Base-by-base conservation (phyloP, 192 early-diverging fungal genomes). In the Diversispora epigaea region DNA sequence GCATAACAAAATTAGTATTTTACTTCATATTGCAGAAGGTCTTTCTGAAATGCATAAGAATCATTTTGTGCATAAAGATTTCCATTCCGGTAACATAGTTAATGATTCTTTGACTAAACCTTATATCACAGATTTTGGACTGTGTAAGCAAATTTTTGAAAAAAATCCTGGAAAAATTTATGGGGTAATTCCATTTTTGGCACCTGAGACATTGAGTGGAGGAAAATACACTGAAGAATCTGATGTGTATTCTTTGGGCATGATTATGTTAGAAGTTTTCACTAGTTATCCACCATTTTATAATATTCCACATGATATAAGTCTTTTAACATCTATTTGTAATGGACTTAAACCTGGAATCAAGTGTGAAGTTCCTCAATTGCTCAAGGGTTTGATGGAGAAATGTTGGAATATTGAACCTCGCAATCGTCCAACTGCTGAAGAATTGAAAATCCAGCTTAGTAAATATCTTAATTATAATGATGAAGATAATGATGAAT, bases 51-150 rank as follows among this genome's bases (percentile, higher is more conserved):
- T 80, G 3, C 80, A 84, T 49, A 76, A 81, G 43, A 73, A 73
- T n/a, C 76, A 76, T 0, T 76, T 84, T 32, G 68, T 79, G 10
- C 82, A 81, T 70, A 71, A 80, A n/a, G 82, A 81, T 66, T 62
- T 84, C 1, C 82, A 84, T 74, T 79, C 71, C 52, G 80, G 78
- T 22, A 84, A 84, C 54, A 81, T 84, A 17, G 64, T 81, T 77
- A 82, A 77, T 45, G 68, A 71, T 54, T 6, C 25, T 57, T 10
- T 4, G 9, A 21, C n/a, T 21, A 25, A 12, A 49, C 68, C 73
- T 58, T 56, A 40, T 15, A 76, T 79, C 72, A 61, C 77, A 62
- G 32, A 79, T 79, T 56, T 82, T 78, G 68, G 76, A 68, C 52
- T 79, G 66, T 61, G 69, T 77, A 11, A 79, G 72, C 21, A 71